These are phyloP conservation scores for Pichia rugopelliculosa DNA, from an alignment of 805 yeast species.

Conservation along the genomic window DNA sequence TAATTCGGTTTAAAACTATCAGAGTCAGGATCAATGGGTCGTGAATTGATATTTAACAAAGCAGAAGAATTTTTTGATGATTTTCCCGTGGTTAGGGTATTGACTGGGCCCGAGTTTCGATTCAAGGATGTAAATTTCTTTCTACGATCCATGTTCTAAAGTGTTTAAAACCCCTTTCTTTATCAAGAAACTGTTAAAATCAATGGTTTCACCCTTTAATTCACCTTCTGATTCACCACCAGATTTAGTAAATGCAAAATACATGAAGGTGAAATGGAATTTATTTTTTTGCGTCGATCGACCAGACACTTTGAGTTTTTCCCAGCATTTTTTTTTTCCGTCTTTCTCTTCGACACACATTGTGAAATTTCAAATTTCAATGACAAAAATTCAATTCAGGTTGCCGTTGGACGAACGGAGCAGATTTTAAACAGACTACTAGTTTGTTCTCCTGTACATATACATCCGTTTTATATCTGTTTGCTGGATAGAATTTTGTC, in stretches of 20 bases:
- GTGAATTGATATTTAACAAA: background rate
- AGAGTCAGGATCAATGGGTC: background rate
- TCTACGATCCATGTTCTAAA: background rate
- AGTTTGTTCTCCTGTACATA: background rate
- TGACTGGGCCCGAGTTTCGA: background rate
- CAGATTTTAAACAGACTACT: background rate
- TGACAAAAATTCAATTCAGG: background rate
- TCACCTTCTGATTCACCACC: no score
- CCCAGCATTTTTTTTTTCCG: background rate
- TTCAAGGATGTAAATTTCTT: background rate
- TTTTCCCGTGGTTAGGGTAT: background rate
- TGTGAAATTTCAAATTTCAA: background rate
- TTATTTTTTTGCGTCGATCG: background rate
- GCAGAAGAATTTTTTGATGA: background rate
- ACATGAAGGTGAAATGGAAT: background rate
- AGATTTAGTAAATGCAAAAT: background rate
- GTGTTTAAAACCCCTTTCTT: background rate
- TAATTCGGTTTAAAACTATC: background rate
- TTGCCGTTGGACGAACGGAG: background rate
- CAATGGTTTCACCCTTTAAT: no score
- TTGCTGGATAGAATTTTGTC: background rate
- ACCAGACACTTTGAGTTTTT: background rate
- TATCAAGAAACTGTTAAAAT: background rate
- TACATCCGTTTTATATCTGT: background rate
- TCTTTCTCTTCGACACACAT: background rate